Evolutionary conservation across 78 protist species (phyloP), one percentile per base, ranked within the genome.

Genomic region (Guillardia theta): DNA sequence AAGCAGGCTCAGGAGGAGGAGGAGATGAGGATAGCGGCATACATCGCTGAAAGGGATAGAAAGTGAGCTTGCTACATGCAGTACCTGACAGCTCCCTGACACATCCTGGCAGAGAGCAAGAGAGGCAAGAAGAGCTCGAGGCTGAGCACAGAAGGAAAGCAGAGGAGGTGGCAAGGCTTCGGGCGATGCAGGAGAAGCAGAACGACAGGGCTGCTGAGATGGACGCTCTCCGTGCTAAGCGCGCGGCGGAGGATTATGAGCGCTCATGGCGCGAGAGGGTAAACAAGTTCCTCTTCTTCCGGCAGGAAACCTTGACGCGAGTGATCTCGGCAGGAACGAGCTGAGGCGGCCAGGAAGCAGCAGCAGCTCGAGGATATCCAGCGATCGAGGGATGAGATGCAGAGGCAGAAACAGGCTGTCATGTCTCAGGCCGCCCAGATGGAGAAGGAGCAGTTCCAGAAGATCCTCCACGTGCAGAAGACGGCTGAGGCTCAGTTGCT

Each of bases 181-280:
- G 96, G 21, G 93, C 95, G 0, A 27, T 64, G 94, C 96, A 95
- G 48, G 95, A 95, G 92, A 93, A 94, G 95, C 78, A 90, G n/a
- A 48, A 64, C 43, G 96, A 95, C 93, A 95, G 88, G 94, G 94
- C 46, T 27, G 96, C 96, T 15, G 96, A 93, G 93, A 30, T 27
- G 33, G 96, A 95, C 53, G 96, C 95, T 18, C 93, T 95, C 18
- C 94, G 95, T n/a, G 96, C 96, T 19, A 47, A 90, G 24, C 96
- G 96, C n/a, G 96, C 96, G n/a, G 50, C 22, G 6, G 96, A 95
- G 64, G 94, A 93, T 5, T 27, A 88, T 37, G 96, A 95, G 76
- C 92, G 96, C 12, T 92, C 43, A 37, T 78, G 70, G 80, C 58
- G 96, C 12, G 33, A 36, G 44, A 48, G 45, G 90, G n/a, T n/a